These are phyloP conservation scores for Coix lacrymajobi DNA, from an alignment of 176 grass and related monocot species.

Conservation along the genomic window DNA sequence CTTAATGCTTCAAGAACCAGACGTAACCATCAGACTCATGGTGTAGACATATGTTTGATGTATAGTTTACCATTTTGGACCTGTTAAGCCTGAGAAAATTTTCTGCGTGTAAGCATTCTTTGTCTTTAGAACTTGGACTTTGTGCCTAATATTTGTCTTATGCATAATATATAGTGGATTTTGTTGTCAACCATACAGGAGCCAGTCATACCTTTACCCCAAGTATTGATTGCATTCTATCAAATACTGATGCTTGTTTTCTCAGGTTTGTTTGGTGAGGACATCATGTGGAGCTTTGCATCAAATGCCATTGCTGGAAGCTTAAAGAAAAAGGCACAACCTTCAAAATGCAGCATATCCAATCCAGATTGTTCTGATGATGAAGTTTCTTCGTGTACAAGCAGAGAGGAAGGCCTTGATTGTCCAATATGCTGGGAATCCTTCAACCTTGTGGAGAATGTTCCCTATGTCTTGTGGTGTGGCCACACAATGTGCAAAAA, in stretches of 20 bases:
- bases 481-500: constrained; percentile 99
- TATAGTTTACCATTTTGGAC: no score
- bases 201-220: not conserved
- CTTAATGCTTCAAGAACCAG: no score
- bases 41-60: no score
- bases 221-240: not conserved
- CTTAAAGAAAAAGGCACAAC: constrained; percentile 33
- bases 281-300: constrained; percentile 54
- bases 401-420: constrained; percentile 78
- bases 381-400: constrained; percentile 77
- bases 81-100: not conserved
- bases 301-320: constrained; percentile 62
- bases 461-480: constrained; percentile 91
- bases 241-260: not conserved
- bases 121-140: not conserved
- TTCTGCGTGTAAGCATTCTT: not conserved
- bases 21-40: no score
- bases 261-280: not conserved
- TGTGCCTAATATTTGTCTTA: not conserved
- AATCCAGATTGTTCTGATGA: constrained; percentile 75
- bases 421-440: constrained; percentile 96
- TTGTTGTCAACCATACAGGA: not conserved
- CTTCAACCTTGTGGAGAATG: constrained; percentile 93
- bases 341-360: constrained; percentile 29
- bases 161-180: not conserved